Conservation (phyloP, 1,139 yeast species). For the Pneumocystis sp. region DNA sequence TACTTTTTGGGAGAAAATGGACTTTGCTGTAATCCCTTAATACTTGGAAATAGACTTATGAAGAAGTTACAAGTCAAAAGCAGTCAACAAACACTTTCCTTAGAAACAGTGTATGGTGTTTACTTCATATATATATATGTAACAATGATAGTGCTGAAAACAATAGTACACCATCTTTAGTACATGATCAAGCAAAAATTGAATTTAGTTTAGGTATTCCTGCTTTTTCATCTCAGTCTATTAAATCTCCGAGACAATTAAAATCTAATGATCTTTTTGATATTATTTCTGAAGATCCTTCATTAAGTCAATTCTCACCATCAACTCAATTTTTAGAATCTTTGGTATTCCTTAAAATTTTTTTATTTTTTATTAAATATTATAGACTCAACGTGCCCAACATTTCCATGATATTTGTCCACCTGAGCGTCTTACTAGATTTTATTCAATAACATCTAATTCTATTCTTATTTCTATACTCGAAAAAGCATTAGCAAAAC, state of each 20-base stretch:
- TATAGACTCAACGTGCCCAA: conserved; percentile 20
- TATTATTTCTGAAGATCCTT: conserved; percentile 35
- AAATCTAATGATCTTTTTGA: conserved; percentile 20
- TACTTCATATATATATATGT: conserved; percentile 16
- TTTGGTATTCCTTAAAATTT: conserved; percentile 6
- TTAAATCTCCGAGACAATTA: neutral
- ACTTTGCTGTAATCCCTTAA: conserved; percentile 36
- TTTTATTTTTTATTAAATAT: neutral
- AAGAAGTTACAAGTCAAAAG: conserved; percentile 24
- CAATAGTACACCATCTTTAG: conserved; percentile 6
- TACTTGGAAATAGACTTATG: conserved; percentile 35
- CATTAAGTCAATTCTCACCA: conserved; percentile 34
- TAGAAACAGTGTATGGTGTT: conserved; percentile 14
- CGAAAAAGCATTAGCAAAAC: conserved; percentile 26
- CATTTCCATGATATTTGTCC: conserved; percentile 24
- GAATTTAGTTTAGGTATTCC: conserved; percentile 4
- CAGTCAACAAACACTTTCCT: conserved; percentile 10
- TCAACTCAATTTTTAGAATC: conserved; percentile 18
- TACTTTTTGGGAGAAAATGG: conserved; percentile 31
- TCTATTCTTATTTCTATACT: conserved; percentile 31
- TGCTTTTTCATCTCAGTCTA: conserved; percentile 2
- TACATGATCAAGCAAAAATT: neutral
- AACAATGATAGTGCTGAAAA: neutral
- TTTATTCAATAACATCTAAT: conserved; percentile 32
- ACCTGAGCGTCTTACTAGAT: conserved; percentile 34